These are phyloP conservation scores for Melaleuca alternifolia DNA, from an alignment of 345 rosid genomes.

Conservation along the genomic window DNA sequence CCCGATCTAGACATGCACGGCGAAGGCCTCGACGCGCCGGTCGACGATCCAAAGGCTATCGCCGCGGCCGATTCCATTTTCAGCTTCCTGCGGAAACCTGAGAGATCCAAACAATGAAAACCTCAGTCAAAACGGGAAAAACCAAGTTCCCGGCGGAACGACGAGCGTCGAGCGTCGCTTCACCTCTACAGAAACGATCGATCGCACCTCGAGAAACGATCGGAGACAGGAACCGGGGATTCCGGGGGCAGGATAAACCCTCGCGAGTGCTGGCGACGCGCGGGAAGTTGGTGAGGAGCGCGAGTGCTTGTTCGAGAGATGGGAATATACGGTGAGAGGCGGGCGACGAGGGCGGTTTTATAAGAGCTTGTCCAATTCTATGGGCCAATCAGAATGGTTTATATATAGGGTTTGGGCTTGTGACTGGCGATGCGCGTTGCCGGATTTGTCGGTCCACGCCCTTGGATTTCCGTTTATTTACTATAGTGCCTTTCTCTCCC, in stretches of 20 bases:
- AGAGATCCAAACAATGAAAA: neutral
- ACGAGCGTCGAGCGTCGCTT: neutral
- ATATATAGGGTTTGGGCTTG: neutral
- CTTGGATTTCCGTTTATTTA: neutral
- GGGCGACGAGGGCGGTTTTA: neutral
- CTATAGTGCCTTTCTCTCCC: neutral
- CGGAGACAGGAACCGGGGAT: neutral
- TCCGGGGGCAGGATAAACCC: neutral
- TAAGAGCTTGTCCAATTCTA: neutral
- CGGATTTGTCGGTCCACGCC: neutral
- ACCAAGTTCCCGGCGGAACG: neutral
- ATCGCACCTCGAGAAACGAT: neutral
- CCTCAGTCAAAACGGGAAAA: neutral
- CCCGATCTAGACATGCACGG: slow-evolving; percentile 23
- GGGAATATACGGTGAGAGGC: neutral
- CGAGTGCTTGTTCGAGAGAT: neutral
- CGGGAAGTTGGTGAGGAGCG: neutral
- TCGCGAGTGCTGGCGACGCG: neutral
- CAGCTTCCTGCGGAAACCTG: neutral
- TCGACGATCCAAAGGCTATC: slow-evolving; percentile 19
- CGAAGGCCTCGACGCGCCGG: slow-evolving; percentile 11
- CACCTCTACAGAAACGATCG: neutral
- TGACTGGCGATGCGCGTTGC: neutral
- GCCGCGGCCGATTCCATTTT: slow-evolving; percentile 33
- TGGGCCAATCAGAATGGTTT: neutral